Evolutionary conservation across 2,329 filamentous ascomycete genomes (phyloP), one percentile per base, ranked within the genome.

Genomic region (Emergomyces pasteurianus): DNA sequence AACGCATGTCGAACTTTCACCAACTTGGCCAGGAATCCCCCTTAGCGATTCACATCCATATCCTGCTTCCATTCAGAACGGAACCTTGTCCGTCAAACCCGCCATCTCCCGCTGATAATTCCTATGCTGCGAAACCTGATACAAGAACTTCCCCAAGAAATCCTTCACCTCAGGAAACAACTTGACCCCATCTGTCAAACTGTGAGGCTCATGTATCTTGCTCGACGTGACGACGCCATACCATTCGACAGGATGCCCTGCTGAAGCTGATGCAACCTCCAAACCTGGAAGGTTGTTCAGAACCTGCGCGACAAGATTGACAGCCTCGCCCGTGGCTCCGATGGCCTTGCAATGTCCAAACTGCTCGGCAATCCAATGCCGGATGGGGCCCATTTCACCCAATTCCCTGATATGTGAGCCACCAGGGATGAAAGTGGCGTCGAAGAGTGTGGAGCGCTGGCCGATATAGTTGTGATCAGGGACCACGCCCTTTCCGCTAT

Each of bases 331-430:
- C 0, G 86, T 87, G 0, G 86, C 90, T 1, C 84, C 89, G 28
- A 94, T 87, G 1, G 88, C 78, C 78, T 94, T 94, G 58, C 91
- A 79, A 64, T 94, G 89, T 0, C 88, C 89, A 66, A 92, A 94
- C 0, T 89, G 86, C 72, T 94, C 90, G 1, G 87, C 82, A 3
- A 92, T 76, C 83, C 87, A 94, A 76, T 92, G 86, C 1, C 88
- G 69, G 0, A 87, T 87, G 21, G 88, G 85, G 0, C 89, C 89
- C 63, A 81, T 89, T 76, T 85, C 83, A 60, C 80, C 75, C 0
- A 94, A 80, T 0, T 83, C 84, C 58, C 81, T 76, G 52, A 88
- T 75, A 0, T 85, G 78, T 7, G 67, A 47, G 10, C 66, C 1
- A 1, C 88, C 88, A 0, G 88, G 88, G 1, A 94, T 77, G 70